Evolutionary conservation across 768 basidiomycete genomes (phyloP), one percentile per base, ranked within the genome.

Genomic region (Mycena indigotica): DNA sequence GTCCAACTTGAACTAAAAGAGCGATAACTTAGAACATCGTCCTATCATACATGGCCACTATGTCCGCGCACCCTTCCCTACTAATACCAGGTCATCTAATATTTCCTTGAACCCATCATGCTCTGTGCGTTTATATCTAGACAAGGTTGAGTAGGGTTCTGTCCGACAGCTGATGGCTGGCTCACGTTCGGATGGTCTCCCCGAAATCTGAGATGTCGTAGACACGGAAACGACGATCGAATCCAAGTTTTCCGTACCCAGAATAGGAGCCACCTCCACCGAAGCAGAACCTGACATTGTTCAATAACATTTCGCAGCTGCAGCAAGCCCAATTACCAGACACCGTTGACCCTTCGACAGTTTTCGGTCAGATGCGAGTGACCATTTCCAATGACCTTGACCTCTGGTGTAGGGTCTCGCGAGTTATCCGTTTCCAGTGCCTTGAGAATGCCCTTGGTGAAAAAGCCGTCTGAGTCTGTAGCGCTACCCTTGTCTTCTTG

Each of bases 321-420:
- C 28, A 39, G 55, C 3, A 44, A 23, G 16, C n/a, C 32, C 10
- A 76, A 84, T 71, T 66, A 88, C 81, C 96, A 98, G 15, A 98
- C 82, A 10, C 92, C 92, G 56, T 86, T 82, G 17, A 93, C 80
- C 16, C 95, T 84, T 64, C 87, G 81, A 65, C 95, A 97, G 63
- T 94, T 89, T 67, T 97, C 93, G 16, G 91, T 94, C 16, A 93
- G 70, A 72, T 98, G 96, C 67, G 84, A 88, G 68, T 98, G 96
- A 0, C 95, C 96, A 70, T 98, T 93, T 21, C 84, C 88, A 16
- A 96, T 79, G 2, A 91, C 90, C 72, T 96, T 96, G 41, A 95
- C 89, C 66, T 95, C 95, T 0, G 76, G 80, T 28, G 77, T 72
- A 50, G 76, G 74, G 1, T 73, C 77, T 13, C 76, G 75, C 12